Conservation (phyloP, 1,284 basidiomycete genomes). For the Melampsora americana region DNA sequence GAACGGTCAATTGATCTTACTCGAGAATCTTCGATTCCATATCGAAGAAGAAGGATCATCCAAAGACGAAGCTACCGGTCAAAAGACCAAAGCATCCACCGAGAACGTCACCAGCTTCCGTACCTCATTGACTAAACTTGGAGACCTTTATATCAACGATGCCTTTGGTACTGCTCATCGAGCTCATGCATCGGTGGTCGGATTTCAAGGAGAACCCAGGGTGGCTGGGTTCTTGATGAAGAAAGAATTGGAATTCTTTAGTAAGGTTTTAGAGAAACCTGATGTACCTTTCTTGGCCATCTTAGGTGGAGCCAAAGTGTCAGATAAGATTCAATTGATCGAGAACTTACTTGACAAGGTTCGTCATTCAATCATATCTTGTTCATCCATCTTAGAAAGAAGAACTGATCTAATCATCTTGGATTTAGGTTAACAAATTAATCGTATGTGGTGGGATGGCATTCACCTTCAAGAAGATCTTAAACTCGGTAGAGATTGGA, state of each 20-base stretch:
- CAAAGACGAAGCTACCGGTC: conserved; percentile 79
- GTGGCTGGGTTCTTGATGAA: conserved; percentile 96
- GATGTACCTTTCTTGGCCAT: conserved; percentile 97
- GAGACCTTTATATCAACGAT: conserved; percentile 97
- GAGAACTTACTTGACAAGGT: conserved; percentile 99
- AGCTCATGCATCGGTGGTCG: conserved; percentile 98
- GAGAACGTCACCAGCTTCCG: conserved; percentile 80
- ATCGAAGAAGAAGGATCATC: conserved; percentile 94
- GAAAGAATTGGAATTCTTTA: conserved; percentile 98
- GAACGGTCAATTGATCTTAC: conserved; percentile 77
- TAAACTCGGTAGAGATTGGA: conserved; percentile 83
- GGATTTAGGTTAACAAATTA: conserved; percentile 77
- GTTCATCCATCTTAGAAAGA: not conserved
- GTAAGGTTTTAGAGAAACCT: conserved; percentile 91
- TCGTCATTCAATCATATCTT: conserved; percentile 30
- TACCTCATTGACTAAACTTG: conserved; percentile 79
- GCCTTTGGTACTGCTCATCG: conserved; percentile 98
- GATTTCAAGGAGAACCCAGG: conserved; percentile 85
- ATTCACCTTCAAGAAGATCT: conserved; percentile 97
- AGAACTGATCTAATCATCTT: not conserved
- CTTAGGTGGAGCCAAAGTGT: conserved; percentile 96
- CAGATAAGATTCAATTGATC: conserved; percentile 97
- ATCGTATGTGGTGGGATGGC: conserved; percentile 99
- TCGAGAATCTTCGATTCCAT: conserved; percentile 98
- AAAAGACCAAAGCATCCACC: conserved; percentile 87